Percentiles rank a stretch among this genome's conserved stretches.
phyloP scores from a whole-genome alignment of 176 grass and related monocot species.

The Lolium rigidum region DNA sequence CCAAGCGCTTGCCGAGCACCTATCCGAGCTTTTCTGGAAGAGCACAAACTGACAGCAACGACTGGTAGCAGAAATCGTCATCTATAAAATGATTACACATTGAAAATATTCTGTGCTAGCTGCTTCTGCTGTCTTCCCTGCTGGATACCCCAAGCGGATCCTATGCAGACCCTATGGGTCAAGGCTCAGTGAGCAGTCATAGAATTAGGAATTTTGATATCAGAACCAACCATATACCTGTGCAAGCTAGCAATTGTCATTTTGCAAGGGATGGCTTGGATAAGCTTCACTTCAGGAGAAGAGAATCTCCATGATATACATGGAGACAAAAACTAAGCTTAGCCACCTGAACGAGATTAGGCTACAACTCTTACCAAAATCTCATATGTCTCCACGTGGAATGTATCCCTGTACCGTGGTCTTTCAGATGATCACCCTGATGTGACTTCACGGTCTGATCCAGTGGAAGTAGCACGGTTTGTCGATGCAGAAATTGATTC shows the following conservation, averaged over 20 bases:
- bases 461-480: background rate
- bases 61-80: background rate
- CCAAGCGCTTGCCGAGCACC: no score
- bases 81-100: background rate
- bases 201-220: background rate
- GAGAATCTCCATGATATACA: constrained; percentile 11
- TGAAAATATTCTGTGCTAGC: background rate
- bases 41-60: background rate
- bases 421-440: constrained; percentile 9
- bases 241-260: no score
- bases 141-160: background rate
- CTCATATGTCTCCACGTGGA: background rate
- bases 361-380: background rate
- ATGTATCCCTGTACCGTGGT: background rate
- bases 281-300: background rate
- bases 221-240: background rate
- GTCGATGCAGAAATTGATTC: background rate
- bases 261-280: background rate
- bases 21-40: no score
- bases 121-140: background rate
- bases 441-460: background rate
- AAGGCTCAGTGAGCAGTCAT: background rate
- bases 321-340: background rate
- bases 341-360: background rate
- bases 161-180: background rate